Evolutionary conservation across 2,329 filamentous ascomycete species (phyloP), one percentile per base, ranked within the genome.

Genomic region (Fusarium sp.): DNA sequence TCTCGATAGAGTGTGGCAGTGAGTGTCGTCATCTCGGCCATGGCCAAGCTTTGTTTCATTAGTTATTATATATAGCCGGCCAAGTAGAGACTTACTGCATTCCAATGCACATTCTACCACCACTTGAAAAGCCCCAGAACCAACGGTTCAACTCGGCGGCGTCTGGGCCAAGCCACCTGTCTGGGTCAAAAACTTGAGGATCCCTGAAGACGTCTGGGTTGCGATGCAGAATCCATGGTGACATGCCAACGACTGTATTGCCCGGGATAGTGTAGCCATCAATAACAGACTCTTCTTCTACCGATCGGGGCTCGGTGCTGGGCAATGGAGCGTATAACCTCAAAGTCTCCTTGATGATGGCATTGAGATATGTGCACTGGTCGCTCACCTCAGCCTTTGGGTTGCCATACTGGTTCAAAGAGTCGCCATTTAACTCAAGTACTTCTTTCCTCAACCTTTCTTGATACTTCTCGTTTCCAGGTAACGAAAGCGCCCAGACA

Each of bases 301-400:
- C 25, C 29, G 76, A 78, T 6, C 83, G 76, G 7, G 83, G 83
- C 47, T 85, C 78, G 0, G 78, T 81, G 24, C 80, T 80, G 1
- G 84, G 83, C 7, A 85, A 73, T 0, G 83, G 82, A 10, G 81
- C 77, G 41, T 82, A 81, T 1, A 85, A 70, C 1, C 81, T 70
- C 4, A 84, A 64, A 0, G 81, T 81, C 65, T 85, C 83, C 41
- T 81, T 82, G 61, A 85, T 77, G 1, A 84, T 72, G 2, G 81
- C 81, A 42, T 82, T 74, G 0, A 84, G 69, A 55, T 79, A 84
- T 0, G 72, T 70, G 13, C 81, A 73, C 24, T 72, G 76, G 53
- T 79, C 79, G 5, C 71, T 70, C 0, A 67, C 72, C 13, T 77
- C 74, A 0, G 74, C 76, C 5, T 59, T 72, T 0, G 79, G 76